Evolutionary conservation across 805 yeast species (phyloP).

Genomic region (Candida succiphila): DNA sequence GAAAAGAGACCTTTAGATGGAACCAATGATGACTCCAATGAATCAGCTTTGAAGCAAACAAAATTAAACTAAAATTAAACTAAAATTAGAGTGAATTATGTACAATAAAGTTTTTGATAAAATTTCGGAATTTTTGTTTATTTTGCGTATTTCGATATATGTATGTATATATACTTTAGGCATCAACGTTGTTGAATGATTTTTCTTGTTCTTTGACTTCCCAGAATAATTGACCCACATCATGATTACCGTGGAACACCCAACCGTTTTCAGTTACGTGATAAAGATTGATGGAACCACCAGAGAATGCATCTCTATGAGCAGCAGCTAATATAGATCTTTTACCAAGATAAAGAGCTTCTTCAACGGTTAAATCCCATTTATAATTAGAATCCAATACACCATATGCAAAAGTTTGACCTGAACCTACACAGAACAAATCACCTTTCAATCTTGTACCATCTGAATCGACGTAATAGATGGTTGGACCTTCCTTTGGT

Average conservation of each 20-base stretch:
- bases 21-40: neutral
- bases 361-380: conserved; percentile 90
- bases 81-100: neutral
- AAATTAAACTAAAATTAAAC: too few species aligned
- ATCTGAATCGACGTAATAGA: conserved; percentile 93
- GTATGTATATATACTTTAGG: conserved; percentile 13
- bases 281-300: conserved; percentile 90
- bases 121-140: too few species aligned
- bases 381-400: conserved; percentile 86
- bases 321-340: conserved; percentile 95
- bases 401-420: conserved; percentile 99
- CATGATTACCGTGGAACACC: conserved; percentile 92
- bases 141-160: too few species aligned
- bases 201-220: conserved; percentile 80
- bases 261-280: conserved; percentile 93
- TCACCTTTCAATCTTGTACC: conserved; percentile 95
- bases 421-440: conserved; percentile 94
- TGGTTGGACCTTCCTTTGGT: conserved; percentile 89
- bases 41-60: too few species aligned
- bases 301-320: conserved; percentile 96
- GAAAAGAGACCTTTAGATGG: conserved; percentile 4
- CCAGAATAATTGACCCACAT: conserved; percentile 88
- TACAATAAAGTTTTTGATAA: too few species aligned
- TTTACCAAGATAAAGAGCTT: conserved; percentile 89
- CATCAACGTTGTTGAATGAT: conserved; percentile 76